A percentile compares a stretch with the other conserved stretches of the same genome.
Evolutionary conservation across 495 filamentous ascomycete species (phyloP).

Genomic region (Xylaria nigripes): DNA sequence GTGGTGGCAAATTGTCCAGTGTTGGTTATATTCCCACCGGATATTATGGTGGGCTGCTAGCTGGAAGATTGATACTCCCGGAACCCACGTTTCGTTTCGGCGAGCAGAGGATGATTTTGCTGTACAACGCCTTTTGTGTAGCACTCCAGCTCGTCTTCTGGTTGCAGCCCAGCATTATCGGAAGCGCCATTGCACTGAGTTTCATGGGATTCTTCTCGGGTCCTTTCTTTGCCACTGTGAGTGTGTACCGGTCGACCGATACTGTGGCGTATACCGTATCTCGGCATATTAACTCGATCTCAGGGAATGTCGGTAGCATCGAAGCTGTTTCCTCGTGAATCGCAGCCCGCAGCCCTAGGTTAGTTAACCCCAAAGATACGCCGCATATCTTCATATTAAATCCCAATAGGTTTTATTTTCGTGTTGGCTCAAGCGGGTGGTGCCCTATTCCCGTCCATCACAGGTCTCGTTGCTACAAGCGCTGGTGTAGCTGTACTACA

Average conservation of each 20-base stretch:
- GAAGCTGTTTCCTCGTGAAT: slow-evolving; percentile 34
- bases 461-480: slow-evolving; percentile 39
- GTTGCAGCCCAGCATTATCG: slow-evolving; percentile 58
- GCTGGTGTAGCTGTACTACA: slow-evolving; percentile 42
- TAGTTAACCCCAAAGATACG: neutral
- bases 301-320: slow-evolving; percentile 34
- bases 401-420: slow-evolving; percentile 34
- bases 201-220: slow-evolving; percentile 65
- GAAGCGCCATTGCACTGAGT: slow-evolving; percentile 59
- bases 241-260: slow-evolving; percentile 2
- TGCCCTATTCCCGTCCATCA: slow-evolving; percentile 44
- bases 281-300: neutral
- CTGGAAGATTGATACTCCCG: slow-evolving; percentile 43
- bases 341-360: slow-evolving; percentile 32
- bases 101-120: slow-evolving; percentile 41
- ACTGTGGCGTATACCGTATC: neutral
- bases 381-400: neutral
- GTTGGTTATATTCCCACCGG: slow-evolving; percentile 66
- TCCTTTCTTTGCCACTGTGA: slow-evolving; percentile 38
- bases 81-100: slow-evolving; percentile 48
- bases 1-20: slow-evolving; percentile 48
- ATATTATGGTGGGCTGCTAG: slow-evolving; percentile 56
- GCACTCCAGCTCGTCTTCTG: slow-evolving; percentile 54
- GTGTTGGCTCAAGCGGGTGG: slow-evolving; percentile 43
- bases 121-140: slow-evolving; percentile 45